Base-by-base conservation (phyloP, 2,329 filamentous ascomycete genomes). In the Aspergillus ibericus region DNA sequence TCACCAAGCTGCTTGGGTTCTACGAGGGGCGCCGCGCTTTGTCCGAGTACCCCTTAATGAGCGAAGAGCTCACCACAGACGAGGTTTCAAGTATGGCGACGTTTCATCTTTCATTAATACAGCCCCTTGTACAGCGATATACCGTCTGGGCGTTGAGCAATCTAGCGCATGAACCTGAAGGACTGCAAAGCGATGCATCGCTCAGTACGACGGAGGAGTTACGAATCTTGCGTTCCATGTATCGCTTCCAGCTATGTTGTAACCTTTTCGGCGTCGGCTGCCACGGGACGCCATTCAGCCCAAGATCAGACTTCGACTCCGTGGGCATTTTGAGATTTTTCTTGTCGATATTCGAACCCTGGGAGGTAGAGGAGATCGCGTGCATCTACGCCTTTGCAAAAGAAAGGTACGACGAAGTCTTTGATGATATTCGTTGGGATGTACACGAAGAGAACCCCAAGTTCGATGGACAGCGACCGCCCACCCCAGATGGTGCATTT, bases 51-150 rank as follows among this genome's bases (percentile, higher is more conserved):
- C 12, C 40, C 8, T 15, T 10, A 46, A 18, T 49, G 13, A 13
- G 22, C 13, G 44, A 52, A 12, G 12, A 13, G 27, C 27, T 38
- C 3, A 57, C 32, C 29, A 16, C 35, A n/a, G 61, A 61, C 22
- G 53, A 59, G 1, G 27, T 50, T 16, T 32, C 25, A 6, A 1
- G 16, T 9, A 62, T 60, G 16, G 40, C 53, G 6, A 29, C 29
- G 16, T 64, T 63, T 16, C 58, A 65, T 46, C 29, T 20, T 22
- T 58, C 53, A 50, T 63, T 66, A 16, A 40, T 66, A 27, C 29
- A 51, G 54, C 60, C 62, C 40, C 56, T 66, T 8, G 22, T 18
- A 27, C 42, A 16, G 47, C 22, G 38, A n/a, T 63, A 59, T 46
- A 54, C 38, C 38, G 5, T 20, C 15, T 61, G 55, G 57, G 49